Conservation (phyloP, 139 green algal genomes). For the Pleodorina starrii region DNA sequence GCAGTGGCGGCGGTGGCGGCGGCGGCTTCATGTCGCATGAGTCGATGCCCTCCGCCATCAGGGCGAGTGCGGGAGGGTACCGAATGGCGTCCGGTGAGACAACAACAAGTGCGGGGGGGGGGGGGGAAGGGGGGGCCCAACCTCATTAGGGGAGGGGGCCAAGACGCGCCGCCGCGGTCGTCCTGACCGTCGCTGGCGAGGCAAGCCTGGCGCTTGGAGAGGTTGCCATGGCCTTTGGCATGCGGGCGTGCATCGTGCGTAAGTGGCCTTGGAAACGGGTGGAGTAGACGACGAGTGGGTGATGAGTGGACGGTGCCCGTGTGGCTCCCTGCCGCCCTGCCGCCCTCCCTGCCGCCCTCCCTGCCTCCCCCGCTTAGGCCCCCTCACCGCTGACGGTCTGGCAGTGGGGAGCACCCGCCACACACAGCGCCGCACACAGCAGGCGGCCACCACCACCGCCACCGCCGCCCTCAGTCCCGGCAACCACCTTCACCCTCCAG, state of each 20-base stretch:
- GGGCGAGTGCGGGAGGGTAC: neutral
- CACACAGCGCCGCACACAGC: conserved; percentile 7
- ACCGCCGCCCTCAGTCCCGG: neutral
- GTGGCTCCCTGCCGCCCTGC: too few relatives aligned
- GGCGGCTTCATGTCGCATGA: conserved; percentile 64
- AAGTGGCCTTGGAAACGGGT: neutral
- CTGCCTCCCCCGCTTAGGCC: neutral
- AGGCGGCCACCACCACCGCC: neutral
- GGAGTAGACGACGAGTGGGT: neutral
- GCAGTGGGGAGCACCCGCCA: conserved; percentile 5
- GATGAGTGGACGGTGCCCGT: too few relatives aligned
- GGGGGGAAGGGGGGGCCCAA: too few relatives aligned
- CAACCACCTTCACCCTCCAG: too few relatives aligned
- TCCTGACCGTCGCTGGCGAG: too few relatives aligned
- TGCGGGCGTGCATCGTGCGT: too few relatives aligned
- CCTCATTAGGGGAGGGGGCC: too few relatives aligned
- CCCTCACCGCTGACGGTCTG: neutral
- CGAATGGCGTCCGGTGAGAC: neutral
- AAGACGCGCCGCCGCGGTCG: too few relatives aligned
- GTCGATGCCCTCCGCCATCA: neutral
- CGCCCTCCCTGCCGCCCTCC: too few relatives aligned
- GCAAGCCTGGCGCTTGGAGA: too few relatives aligned
- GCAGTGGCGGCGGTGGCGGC: neutral
- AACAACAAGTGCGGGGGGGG: too few relatives aligned
- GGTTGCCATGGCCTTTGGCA: too few relatives aligned